These are phyloP conservation scores for Flaveria linearis DNA, from an alignment of 129 eudicot species.

Conservation along the genomic window DNA sequence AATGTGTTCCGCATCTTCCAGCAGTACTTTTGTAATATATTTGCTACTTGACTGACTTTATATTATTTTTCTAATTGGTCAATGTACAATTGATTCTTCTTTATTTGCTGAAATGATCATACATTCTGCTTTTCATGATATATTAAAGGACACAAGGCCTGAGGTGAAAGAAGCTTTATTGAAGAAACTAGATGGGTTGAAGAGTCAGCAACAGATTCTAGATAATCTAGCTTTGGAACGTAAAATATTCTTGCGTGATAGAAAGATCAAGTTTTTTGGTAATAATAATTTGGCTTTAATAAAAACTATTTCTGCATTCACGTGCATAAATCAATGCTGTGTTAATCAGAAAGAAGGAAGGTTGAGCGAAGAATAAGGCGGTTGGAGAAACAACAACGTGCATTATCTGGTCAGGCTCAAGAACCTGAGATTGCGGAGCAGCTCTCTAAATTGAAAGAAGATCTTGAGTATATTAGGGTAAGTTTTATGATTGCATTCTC, in stretches of 20 bases:
- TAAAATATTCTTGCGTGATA: conserved; percentile 70
- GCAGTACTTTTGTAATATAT: background rate
- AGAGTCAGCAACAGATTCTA: conserved; percentile 68
- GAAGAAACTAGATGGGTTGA: conserved; percentile 78
- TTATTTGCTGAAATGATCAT: conserved; percentile 15
- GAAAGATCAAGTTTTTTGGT: conserved; percentile 92
- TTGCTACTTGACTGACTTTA: background rate
- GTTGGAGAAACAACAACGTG: conserved; percentile 80
- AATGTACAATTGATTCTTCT: conserved; percentile 16
- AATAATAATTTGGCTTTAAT: conserved; percentile 7
- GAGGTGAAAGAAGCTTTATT: conserved; percentile 70
- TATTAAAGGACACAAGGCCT: conserved; percentile 70
- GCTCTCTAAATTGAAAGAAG: conserved; percentile 76
- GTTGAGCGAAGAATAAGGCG: conserved; percentile 81
- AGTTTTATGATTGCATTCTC: conserved; percentile 19
- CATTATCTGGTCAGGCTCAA: conserved; percentile 60
- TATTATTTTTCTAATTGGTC: background rate
- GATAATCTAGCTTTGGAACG: conserved; percentile 81
- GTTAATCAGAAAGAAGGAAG: conserved; percentile 79
- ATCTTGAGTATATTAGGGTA: conserved; percentile 96
- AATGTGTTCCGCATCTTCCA: background rate
- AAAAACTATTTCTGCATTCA: background rate
- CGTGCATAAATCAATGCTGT: conserved; percentile 16
- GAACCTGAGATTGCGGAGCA: conserved; percentile 70
- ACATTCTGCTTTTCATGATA: conserved; percentile 5